Base-by-base conservation (phyloP, 805 yeast genomes). In the Allodekkera sacchari region DNA sequence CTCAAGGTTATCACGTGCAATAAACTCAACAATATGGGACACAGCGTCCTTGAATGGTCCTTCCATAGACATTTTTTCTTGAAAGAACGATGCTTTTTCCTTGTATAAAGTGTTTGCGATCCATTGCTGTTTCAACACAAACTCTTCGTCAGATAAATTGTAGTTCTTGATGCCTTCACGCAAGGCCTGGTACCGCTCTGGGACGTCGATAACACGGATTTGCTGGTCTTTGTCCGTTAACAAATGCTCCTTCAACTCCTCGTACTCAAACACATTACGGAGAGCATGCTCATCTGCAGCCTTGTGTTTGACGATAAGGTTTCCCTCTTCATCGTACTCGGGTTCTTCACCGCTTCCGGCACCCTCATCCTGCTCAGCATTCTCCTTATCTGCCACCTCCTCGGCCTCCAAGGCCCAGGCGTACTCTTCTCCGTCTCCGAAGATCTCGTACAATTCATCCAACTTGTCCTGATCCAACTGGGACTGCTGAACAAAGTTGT, bases 351-450 rank as follows among this genome's bases (percentile, higher is more conserved):
- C 27, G 7, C 30, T 14, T 6, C 30, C 22, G 17, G 9, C 30
- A 27, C 22, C 47, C 5, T 35, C 37, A 15, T 52, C 63, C 7
- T 52, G 49, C 27, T 64, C 76, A n/a, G 63, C 62, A 29, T 65
- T 69, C n/a, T 73, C 77, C 36, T 61, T 55, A 21, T 73, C 74
- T 18, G 61, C 73, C 30, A 70, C 78, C 43, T 71, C 79, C 59
- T 88, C 96, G 18, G 84, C 92, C 49, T 85, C 96, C 34, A 92
- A 64, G 9, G 98, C 98, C 97, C 98, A 92, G 35, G 84, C 96
- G 57, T 92, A 92, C 50, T 89, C 96, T 42, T 78, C 87, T 31
- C 98, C 98, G 55, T 87, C 94, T 43, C 98, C 98, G 53, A 92
- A 92, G 10, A 92, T 84, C 53, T 92, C 98, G 49, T 77, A 87